Evolutionary conservation across 306 rosid species (phyloP).

Genomic region (Canavalia gladiata): DNA sequence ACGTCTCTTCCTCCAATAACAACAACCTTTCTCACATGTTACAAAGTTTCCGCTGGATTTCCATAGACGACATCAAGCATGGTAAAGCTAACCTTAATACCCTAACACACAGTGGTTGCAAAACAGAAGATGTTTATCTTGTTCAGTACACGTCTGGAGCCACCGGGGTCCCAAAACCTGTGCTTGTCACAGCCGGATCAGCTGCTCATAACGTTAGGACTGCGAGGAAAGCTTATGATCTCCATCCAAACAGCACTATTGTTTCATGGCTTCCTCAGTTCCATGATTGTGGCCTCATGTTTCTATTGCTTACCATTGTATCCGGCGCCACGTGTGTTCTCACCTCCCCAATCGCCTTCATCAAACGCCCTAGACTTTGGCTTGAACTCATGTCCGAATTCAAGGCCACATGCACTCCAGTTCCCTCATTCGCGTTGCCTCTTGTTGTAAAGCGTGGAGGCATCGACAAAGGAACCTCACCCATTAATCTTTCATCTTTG

Average conservation of each 20-base stretch:
- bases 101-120: conserved; percentile 59
- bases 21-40: conserved; percentile 53
- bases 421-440: conserved; percentile 79
- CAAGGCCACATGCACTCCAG: conserved; percentile 81
- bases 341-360: conserved; percentile 66
- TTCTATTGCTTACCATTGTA: conserved; percentile 71
- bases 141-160: conserved; percentile 90
- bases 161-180: conserved; percentile 80
- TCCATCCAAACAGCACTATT: conserved; percentile 70
- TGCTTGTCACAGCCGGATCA: conserved; percentile 76
- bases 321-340: conserved; percentile 76
- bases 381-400: conserved; percentile 71
- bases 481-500: conserved; percentile 57
- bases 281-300: conserved; percentile 90
- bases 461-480: conserved; percentile 41
- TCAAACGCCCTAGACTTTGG: conserved; percentile 75
- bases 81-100: neutral
- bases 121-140: conserved; percentile 62
- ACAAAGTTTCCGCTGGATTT: conserved; percentile 61
- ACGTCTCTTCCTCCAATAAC: conserved; percentile 51
- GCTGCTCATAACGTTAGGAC: conserved; percentile 81
- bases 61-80: conserved; percentile 52
- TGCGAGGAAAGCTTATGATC: conserved; percentile 79
- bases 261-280: conserved; percentile 93
- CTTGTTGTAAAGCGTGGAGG: conserved; percentile 76